These are phyloP conservation scores for Lizonia empirigonia DNA, from an alignment of 2,329 filamentous ascomycete species.

Conservation along the genomic window DNA sequence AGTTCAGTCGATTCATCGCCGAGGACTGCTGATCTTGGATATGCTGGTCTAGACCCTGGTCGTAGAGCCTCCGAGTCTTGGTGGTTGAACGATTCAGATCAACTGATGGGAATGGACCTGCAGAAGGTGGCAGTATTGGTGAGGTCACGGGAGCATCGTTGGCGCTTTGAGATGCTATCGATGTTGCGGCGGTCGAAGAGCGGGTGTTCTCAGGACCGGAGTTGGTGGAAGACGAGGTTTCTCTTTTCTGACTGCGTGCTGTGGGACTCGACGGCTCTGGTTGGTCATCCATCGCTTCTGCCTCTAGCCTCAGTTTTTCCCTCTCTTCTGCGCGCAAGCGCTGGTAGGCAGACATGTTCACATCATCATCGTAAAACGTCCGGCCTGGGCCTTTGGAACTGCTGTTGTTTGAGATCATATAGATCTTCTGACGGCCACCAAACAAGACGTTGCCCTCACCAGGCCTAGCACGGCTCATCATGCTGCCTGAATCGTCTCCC, in stretches of 20 bases:
- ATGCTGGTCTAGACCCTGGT: constrained; percentile 79
- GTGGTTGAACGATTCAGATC: constrained; percentile 68
- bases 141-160: constrained; percentile 45
- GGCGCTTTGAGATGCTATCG: constrained; percentile 73
- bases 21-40: constrained; percentile 80
- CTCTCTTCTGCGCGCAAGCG: constrained; percentile 65
- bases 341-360: constrained; percentile 82
- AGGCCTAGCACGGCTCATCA: constrained; percentile 85
- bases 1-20: constrained; percentile 79
- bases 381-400: constrained; percentile 58
- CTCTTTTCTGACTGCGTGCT: constrained; percentile 75
- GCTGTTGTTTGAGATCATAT: constrained; percentile 70
- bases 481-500: constrained; percentile 73
- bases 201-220: constrained; percentile 70
- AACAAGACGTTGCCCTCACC: constrained; percentile 92
- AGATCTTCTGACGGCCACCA: constrained; percentile 94
- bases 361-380: constrained; percentile 84
- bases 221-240: constrained; percentile 82
- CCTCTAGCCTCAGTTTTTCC: constrained; percentile 49
- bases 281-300: constrained; percentile 46
- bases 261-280: constrained; percentile 56
- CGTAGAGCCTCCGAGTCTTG: constrained; percentile 78
- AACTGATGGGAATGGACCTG: constrained; percentile 36
- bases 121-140: constrained; percentile 28
- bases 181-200: constrained; percentile 87